Conservation (phyloP, 352 stramenopile species). For the Globisporangium perplexum region DNA sequence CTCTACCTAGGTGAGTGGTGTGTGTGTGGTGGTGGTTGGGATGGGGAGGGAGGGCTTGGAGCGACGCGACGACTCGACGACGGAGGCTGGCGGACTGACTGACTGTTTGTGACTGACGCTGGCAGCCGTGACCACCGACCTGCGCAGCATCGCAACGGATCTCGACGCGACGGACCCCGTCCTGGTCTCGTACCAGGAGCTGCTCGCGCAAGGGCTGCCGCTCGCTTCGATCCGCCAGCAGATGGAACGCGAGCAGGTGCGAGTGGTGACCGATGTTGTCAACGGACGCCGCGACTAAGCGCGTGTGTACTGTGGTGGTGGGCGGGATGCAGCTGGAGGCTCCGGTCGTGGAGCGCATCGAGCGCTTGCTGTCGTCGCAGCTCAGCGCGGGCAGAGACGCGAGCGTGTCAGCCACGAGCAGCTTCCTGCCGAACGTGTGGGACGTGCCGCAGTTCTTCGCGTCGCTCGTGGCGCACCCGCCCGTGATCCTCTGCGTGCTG, state of each 20-base stretch:
- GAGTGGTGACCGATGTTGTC: no score
- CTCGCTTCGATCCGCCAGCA: conserved; percentile 64
- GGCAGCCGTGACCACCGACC: conserved; percentile 44
- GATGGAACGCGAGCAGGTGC: conserved; percentile 63
- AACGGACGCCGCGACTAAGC: not conserved
- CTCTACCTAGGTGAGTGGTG: conserved; percentile 32
- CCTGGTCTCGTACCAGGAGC: conserved; percentile 54
- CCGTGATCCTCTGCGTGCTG: conserved; percentile 57
- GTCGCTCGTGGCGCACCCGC: conserved; percentile 48
- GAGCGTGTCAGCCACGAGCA: conserved; percentile 14
- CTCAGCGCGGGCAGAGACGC: conserved; percentile 24
- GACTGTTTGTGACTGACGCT: not conserved
- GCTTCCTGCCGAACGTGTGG: conserved; percentile 46
- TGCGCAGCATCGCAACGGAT: conserved; percentile 39
- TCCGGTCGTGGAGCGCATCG: conserved; percentile 32
- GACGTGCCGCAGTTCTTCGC: conserved; percentile 46
- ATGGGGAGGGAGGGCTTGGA: no score
- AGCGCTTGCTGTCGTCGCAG: conserved; percentile 41
- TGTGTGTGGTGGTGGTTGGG: no score
- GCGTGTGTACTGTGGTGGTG: not conserved
- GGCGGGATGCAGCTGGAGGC: not conserved
- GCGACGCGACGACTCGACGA: no score
- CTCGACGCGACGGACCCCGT: conserved; percentile 38
- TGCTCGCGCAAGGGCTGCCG: conserved; percentile 51
- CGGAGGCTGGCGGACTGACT: no score